These are phyloP conservation scores for Blastobotrys serpentis DNA, from an alignment of 1,139 yeast species.

Conservation along the genomic window DNA sequence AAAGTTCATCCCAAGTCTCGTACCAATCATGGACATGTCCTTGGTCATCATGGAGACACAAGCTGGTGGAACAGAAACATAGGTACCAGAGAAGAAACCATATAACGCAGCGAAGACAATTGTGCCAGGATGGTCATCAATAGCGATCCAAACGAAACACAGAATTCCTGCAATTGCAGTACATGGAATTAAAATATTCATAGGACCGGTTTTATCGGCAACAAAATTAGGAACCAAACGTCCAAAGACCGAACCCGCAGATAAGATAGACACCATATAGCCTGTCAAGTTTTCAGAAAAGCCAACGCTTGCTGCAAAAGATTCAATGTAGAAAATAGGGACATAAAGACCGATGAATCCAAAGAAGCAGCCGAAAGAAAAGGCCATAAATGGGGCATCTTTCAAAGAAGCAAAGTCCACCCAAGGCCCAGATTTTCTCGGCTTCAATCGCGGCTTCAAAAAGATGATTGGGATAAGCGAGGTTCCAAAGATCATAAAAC, in stretches of 20 bases:
- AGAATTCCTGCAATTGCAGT: conserved; percentile 23
- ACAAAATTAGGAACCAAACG: conserved; percentile 50
- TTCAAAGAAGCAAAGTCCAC: conserved; percentile 34
- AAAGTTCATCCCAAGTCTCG: conserved; percentile 62
- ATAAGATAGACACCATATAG: conserved; percentile 49
- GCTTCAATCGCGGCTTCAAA: conserved; percentile 34
- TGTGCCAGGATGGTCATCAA: conserved; percentile 47
- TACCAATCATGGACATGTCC: conserved; percentile 37
- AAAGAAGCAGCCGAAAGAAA: conserved; percentile 33
- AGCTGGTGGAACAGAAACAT: conserved; percentile 47
- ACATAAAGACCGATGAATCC: conserved; percentile 39
- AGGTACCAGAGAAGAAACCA: conserved; percentile 51
- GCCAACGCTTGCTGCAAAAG: conserved; percentile 31
- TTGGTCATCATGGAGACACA: conserved; percentile 52
- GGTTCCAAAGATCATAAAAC: conserved; percentile 32
- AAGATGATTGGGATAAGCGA: conserved; percentile 26
- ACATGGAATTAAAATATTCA: conserved; percentile 43
- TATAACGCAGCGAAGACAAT: conserved; percentile 42
- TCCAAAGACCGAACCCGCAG: conserved; percentile 51
- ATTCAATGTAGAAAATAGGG: conserved; percentile 39
- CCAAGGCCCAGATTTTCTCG: conserved; percentile 32
- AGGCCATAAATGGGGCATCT: conserved; percentile 35
- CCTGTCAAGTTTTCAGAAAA: conserved; percentile 27
- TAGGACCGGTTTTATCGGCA: conserved; percentile 49
- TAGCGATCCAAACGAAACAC: conserved; percentile 40